These are phyloP conservation scores for Botryococcus braunii DNA, from an alignment of 163 green algal species.

Conservation along the genomic window DNA sequence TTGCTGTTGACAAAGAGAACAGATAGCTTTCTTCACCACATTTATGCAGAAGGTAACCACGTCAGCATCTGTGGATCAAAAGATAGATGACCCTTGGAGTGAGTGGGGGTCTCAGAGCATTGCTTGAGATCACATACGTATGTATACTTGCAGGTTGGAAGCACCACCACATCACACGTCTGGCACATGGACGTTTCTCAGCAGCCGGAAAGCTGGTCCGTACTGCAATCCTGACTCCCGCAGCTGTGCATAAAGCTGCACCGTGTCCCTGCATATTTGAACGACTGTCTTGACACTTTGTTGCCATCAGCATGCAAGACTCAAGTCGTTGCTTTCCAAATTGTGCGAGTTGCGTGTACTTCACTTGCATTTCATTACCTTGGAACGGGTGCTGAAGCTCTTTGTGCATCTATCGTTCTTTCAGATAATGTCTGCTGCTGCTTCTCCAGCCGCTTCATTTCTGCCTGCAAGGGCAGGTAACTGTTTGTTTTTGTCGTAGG, in stretches of 20 bases:
- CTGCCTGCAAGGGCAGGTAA: too few species aligned
- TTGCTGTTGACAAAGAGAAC: too few species aligned
- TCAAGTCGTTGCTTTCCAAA: background rate
- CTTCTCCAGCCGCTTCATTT: conserved; percentile 44
- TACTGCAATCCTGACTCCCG: conserved; percentile 82
- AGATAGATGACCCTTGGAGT: too few species aligned
- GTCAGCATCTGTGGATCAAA: too few species aligned
- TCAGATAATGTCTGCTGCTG: conserved; percentile 47
- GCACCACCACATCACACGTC: too few species aligned
- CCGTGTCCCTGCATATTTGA: conserved; percentile 41
- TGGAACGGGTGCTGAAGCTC: conserved; percentile 53
- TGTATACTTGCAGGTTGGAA: too few species aligned
- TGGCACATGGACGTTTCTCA: conserved; percentile 83
- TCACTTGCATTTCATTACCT: conserved; percentile 20
- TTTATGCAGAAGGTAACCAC: too few species aligned
- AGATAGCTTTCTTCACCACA: too few species aligned
- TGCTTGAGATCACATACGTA: too few species aligned
- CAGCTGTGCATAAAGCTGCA: conserved; percentile 82
- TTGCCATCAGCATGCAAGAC: background rate
- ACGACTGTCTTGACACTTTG: background rate
- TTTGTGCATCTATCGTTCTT: conserved; percentile 77
- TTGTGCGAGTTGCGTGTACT: background rate
- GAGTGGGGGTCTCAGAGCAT: too few species aligned
- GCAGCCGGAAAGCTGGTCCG: conserved; percentile 81
- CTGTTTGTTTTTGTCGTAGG: too few species aligned